phyloP scores from a whole-genome alignment of 805 yeast species.

The Yarrowia sp. region DNA sequence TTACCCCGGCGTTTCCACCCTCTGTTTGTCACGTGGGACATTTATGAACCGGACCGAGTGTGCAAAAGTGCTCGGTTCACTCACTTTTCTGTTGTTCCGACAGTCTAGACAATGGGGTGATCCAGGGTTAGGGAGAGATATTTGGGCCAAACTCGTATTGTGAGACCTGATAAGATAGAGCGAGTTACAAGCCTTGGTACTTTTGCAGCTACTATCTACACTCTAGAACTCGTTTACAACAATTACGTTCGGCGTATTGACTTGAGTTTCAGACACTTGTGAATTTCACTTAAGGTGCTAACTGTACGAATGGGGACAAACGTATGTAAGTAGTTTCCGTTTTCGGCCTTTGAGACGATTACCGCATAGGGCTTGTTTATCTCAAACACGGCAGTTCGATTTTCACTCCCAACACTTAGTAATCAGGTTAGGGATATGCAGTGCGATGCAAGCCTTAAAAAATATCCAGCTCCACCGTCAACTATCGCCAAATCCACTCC shows the following conservation, averaged over 20 bases:
- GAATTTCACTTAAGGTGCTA: neutral
- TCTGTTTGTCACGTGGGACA: too few species aligned
- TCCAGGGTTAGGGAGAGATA: too few species aligned
- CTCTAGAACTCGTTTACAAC: neutral
- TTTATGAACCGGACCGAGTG: too few species aligned
- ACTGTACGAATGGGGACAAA: neutral
- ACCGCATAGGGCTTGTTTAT: neutral
- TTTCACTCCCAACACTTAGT: neutral
- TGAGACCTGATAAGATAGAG: too few species aligned
- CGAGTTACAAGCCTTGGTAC: too few species aligned
- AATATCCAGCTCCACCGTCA: neutral
- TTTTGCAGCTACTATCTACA: too few species aligned
- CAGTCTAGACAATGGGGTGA: too few species aligned
- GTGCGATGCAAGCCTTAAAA: conserved; percentile 34
- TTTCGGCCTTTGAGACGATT: too few species aligned
- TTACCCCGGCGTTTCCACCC: too few species aligned
- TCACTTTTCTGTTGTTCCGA: too few species aligned
- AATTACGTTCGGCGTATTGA: conserved; percentile 8
- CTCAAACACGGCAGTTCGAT: conserved; percentile 44
- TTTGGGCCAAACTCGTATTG: too few species aligned
- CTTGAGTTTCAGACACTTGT: neutral
- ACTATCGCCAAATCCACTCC: conserved; percentile 39
- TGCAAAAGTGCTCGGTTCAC: too few species aligned
- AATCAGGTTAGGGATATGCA: conserved; percentile 33
- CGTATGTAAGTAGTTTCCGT: neutral